These are phyloP conservation scores for Fusarium sp. DNA, from an alignment of 2,329 filamentous ascomycete genomes.

Conservation along the genomic window DNA sequence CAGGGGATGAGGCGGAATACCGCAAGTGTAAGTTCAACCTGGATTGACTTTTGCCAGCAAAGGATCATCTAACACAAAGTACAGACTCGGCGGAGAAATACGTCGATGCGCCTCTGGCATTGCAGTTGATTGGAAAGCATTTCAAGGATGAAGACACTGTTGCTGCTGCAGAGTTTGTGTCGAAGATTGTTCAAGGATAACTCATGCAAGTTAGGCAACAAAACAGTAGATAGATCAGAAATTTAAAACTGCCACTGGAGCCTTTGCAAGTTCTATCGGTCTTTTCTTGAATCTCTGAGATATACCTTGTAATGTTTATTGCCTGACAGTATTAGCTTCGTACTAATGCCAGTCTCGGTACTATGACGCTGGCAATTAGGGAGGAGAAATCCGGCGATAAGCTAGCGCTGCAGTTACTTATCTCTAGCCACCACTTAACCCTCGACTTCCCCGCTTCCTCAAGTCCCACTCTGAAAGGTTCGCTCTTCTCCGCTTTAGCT, in stretches of 20 bases:
- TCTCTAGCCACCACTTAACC: neutral
- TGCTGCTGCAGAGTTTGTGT: constrained; percentile 25
- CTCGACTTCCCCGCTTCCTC: neutral
- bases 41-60: no score
- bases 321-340: no score
- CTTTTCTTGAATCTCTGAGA: no score
- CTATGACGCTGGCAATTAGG: no score
- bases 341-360: no score
- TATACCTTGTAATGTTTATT: no score
- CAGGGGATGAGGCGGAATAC: neutral
- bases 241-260: no score
- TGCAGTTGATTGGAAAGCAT: constrained; percentile 43
- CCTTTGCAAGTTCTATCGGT: no score
- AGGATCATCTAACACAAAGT: neutral
- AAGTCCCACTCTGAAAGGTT: neutral
- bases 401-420: neutral
- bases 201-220: no score
- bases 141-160: constrained; percentile 40
- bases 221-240: no score
- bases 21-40: neutral
- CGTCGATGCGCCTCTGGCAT: constrained; percentile 25
- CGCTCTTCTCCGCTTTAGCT: neutral
- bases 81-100: neutral
- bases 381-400: neutral
- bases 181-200: constrained; percentile 10